Base-by-base conservation (phyloP, 192 early-diverging fungal species). In the Coemansia guatemalensis region DNA sequence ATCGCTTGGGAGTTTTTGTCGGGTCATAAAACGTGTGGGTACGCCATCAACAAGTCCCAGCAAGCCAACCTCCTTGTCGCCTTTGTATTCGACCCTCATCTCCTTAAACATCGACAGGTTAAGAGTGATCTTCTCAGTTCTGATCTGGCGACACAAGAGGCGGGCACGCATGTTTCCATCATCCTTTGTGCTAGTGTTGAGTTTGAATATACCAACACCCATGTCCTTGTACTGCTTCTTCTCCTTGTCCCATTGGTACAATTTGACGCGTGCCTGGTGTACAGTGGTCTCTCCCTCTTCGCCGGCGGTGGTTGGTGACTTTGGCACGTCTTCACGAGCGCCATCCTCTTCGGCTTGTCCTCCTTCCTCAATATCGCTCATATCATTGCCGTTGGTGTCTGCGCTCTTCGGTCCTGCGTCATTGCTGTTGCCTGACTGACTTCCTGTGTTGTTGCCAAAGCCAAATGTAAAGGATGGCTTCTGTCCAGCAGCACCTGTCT, bases 241-340 rank as follows among this genome's bases (percentile, higher is more conserved):
- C 3, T 54, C 47, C n/a, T 53, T 61, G 48, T 83, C 78, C 69
- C 69, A 81, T 32, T 47, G 48, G 39, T 76, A 83, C 30, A 83
- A 54, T 47, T 83, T 83, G 44, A 60, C 52, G 6, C 78, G 73
- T 12, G 56, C 56, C 26, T 61, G 35, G 64, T 76, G 71, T 60
- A 67, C 68, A 3, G 78, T 81, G 1, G 63, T 71, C 57, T 83
- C 82, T 33, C 69, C 68, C 50, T 83, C 82, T 44, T 83, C 82
- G 21, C 82, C 82, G 1, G 70, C 71, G 0, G 64, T 75, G 17
- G 69, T 69, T 1, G 72, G 67, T 35, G 61, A 55, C 55, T 53
- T 60, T 29, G 39, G 50, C 8, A 55, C 20, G 6, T 65, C 62
- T 8, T 73, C 58, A 39, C 48, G 58, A 24, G 59, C 53, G n/a